Base-by-base conservation (phyloP, 2,329 filamentous ascomycete genomes). In the Coleophoma eucalyptorum region DNA sequence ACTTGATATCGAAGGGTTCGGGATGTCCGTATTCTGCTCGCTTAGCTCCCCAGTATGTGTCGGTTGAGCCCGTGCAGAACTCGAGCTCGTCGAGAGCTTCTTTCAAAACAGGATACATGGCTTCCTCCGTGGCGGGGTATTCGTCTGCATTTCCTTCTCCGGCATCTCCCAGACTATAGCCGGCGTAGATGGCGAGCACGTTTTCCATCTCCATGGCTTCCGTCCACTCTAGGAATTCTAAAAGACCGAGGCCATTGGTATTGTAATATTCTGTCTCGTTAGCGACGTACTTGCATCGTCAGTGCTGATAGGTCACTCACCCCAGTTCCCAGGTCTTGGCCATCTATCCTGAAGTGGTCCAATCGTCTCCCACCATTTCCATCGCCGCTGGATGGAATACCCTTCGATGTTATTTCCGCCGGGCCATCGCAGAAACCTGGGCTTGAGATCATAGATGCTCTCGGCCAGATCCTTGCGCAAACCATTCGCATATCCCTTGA, bases 341-440 rank as follows among this genome's bases (percentile, higher is more conserved):
- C 61, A 58, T 44, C 42, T 10, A 26, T 44, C 42, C 31, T 44
- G 20, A 3, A 44, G 42, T 44, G 42, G 42, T 11, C 42, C 42
- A 4, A 44, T 44, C 8, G 42, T 44, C 20, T 44, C 42, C 42
- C 42, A 44, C 42, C 42, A 44, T n/a, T 44, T 44, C 42, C 42
- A 44, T 21, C 42, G 19, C n/a, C 42, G 19, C n/a, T 44, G 42
- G 20, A 44, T 44, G 11, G 42, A 47, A 58, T 64, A 58, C 16
- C 55, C 58, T 55, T 60, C 62, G 46, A 85, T 67, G 69, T 82
- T 84, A 62, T 84, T 84, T 5, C 81, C 83, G 5, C 84, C 84
- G 0, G 84, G 84, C 53, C 86, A 79, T 13, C 84, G 76, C 43
- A 88, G 72, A 57, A 86, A 77, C 13, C 72, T 74, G 0, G 78